These are phyloP conservation scores for Apophysomyces elegans DNA, from an alignment of 371 early-diverging fungal species.

Conservation along the genomic window DNA sequence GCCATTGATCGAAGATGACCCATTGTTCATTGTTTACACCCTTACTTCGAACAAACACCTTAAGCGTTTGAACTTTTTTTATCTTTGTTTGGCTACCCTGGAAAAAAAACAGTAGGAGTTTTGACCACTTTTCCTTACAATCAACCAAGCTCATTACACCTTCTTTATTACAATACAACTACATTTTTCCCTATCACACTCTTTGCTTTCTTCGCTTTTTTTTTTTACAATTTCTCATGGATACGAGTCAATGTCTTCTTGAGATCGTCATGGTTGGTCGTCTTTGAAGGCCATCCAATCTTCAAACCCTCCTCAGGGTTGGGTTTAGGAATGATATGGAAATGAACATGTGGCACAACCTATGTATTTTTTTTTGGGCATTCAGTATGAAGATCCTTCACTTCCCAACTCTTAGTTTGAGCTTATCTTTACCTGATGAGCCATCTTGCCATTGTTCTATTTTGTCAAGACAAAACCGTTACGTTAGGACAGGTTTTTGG, in stretches of 20 bases:
- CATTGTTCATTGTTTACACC: neutral
- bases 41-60: neutral
- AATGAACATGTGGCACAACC: slow-evolving; percentile 89
- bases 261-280: slow-evolving; percentile 11
- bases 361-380: slow-evolving; percentile 15
- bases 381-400: neutral
- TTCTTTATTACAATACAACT: neutral
- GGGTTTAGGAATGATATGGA: slow-evolving; percentile 90
- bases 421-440: slow-evolving; percentile 58
- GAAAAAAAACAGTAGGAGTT: neutral
- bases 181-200: neutral
- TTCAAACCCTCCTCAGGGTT: slow-evolving; percentile 69
- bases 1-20: too few species aligned
- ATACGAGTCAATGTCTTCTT: neutral
- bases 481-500: neutral
- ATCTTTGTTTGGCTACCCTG: neutral
- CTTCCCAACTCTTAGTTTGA: neutral
- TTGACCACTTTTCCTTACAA: too few species aligned
- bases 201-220: neutral
- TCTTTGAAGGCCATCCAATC: slow-evolving; percentile 66
- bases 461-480: neutral
- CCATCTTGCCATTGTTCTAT: slow-evolving; percentile 78
- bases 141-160: neutral
- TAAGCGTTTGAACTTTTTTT: neutral
- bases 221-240: slow-evolving; percentile 4